These are phyloP conservation scores for Cenchrus purpureus DNA, from an alignment of 176 grass and related monocot genomes.

Conservation along the genomic window DNA sequence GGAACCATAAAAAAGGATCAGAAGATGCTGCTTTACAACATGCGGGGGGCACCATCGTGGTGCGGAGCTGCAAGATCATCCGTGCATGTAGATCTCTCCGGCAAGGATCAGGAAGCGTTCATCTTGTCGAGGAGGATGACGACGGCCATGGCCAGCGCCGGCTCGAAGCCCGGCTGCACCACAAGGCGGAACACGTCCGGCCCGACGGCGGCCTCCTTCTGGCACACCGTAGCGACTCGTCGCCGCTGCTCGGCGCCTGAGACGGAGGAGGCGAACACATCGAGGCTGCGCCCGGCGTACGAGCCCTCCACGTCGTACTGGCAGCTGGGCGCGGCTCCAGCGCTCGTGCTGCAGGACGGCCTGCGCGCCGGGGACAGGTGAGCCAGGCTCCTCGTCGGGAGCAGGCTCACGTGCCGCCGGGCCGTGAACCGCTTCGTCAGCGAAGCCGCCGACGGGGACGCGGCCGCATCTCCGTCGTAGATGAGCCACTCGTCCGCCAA, in stretches of 20 bases:
- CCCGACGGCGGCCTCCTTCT: conserved; percentile 66
- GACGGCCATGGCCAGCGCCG: conserved; percentile 77
- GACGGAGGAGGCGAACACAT: conserved; percentile 49
- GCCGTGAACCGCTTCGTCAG: conserved; percentile 61
- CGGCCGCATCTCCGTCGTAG: conserved; percentile 73
- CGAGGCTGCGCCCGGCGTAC: conserved; percentile 64
- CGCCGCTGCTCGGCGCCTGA: conserved; percentile 30
- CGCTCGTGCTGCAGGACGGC: background rate
- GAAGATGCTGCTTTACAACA: background rate
- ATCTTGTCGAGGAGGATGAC: conserved; percentile 85
- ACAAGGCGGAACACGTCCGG: conserved; percentile 75
- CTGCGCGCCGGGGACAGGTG: conserved; percentile 41
- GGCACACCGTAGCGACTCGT: conserved; percentile 59
- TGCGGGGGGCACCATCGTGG: background rate
- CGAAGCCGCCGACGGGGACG: background rate
- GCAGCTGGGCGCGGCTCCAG: background rate
- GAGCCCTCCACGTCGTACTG: conserved; percentile 77
- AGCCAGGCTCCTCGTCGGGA: conserved; percentile 42
- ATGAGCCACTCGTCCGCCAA: conserved; percentile 72
- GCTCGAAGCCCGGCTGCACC: conserved; percentile 70
- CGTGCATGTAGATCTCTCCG: background rate
- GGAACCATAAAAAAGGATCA: conserved; percentile 40
- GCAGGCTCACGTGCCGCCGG: conserved; percentile 55
- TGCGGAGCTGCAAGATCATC: background rate
- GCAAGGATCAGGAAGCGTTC: conserved; percentile 26